Conservation (phyloP, 2,329 filamentous ascomycete genomes). For the Phymatotrichopsis omnivora region DNA sequence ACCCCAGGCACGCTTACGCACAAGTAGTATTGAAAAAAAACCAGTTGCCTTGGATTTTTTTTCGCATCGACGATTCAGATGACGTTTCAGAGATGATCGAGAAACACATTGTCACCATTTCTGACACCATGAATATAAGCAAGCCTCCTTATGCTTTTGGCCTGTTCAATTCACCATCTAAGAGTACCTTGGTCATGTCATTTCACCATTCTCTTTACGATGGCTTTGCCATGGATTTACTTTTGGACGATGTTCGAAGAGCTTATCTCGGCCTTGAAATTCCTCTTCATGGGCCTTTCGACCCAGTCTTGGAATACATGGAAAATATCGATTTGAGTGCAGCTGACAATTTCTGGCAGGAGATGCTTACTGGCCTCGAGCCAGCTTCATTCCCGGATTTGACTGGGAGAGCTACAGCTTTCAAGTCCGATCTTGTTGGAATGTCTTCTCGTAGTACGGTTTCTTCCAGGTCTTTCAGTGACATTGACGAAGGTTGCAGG, state of each 20-base stretch:
- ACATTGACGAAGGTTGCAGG: constrained; percentile 44
- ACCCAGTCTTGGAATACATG: constrained; percentile 53
- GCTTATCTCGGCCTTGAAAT: constrained; percentile 44
- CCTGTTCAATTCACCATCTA: constrained; percentile 18
- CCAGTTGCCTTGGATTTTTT: constrained; percentile 33
- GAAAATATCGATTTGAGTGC: constrained; percentile 40
- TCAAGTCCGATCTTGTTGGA: constrained; percentile 18
- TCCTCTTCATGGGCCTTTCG: constrained; percentile 45
- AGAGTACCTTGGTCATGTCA: constrained; percentile 38
- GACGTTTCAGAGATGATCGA: constrained; percentile 36
- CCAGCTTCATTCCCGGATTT: constrained; percentile 36
- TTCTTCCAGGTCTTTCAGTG: constrained; percentile 35
- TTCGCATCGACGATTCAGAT: constrained; percentile 25
- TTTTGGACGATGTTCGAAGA: constrained; percentile 61
- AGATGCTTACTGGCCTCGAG: constrained; percentile 45
- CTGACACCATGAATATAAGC: constrained; percentile 34
- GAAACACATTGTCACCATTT: constrained; percentile 36
- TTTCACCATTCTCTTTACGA: constrained; percentile 84
- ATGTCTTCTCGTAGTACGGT: constrained; percentile 21
- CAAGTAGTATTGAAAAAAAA: constrained; percentile 56
- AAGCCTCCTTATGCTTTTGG: constrained; percentile 36
- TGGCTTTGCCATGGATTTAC: constrained; percentile 59
- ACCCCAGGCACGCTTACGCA: constrained; percentile 52
- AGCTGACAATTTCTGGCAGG: constrained; percentile 56
- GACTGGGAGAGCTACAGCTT: constrained; percentile 28